Percentiles rank a stretch among this genome's conserved stretches.
Conservation (phyloP, 306 rosid genomes). For the Datisca glomerata region DNA sequence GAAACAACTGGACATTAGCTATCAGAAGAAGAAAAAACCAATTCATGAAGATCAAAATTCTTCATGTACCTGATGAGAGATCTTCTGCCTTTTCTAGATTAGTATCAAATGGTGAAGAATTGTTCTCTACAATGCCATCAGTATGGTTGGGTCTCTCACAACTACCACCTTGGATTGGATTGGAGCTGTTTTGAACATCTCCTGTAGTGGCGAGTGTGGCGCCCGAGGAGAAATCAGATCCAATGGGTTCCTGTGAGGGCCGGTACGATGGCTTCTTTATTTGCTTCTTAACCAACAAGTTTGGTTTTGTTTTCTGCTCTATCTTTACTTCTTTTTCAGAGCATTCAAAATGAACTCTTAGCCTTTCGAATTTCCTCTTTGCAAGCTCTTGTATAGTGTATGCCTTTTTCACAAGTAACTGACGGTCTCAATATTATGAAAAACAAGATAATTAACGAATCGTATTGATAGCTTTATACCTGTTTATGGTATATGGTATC, state of each 20-base stretch:
- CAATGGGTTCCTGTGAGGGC: conserved; percentile 73
- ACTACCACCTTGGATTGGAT: conserved; percentile 38
- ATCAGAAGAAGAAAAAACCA: not conserved
- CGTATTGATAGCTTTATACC: conserved; percentile 27
- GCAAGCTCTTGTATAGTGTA: conserved; percentile 87
- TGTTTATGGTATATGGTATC: conserved; percentile 93
- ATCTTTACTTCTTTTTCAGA: conserved; percentile 61
- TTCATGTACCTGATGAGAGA: conserved; percentile 45
- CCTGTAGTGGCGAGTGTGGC: conserved; percentile 75
- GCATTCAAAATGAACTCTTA: conserved; percentile 40
- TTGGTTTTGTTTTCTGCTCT: conserved; percentile 55
- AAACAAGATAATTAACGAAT: conserved; percentile 3
- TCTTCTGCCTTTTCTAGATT: conserved; percentile 73
- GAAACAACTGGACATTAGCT: conserved; percentile 14
- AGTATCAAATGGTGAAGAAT: conserved; percentile 49
- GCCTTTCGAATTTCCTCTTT: conserved; percentile 72
- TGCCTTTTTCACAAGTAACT: conserved; percentile 48
- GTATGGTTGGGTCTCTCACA: conserved; percentile 54
- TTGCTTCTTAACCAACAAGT: conserved; percentile 54
- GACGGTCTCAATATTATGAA: not conserved
- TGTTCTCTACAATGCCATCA: conserved; percentile 60
- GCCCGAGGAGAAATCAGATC: conserved; percentile 87
- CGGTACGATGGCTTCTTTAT: conserved; percentile 52
- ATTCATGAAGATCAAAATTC: not conserved
- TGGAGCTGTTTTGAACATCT: conserved; percentile 46